Conservation (phyloP, 768 basidiomycete species). For the button mushroom (Agaricus bisporus) region DNA sequence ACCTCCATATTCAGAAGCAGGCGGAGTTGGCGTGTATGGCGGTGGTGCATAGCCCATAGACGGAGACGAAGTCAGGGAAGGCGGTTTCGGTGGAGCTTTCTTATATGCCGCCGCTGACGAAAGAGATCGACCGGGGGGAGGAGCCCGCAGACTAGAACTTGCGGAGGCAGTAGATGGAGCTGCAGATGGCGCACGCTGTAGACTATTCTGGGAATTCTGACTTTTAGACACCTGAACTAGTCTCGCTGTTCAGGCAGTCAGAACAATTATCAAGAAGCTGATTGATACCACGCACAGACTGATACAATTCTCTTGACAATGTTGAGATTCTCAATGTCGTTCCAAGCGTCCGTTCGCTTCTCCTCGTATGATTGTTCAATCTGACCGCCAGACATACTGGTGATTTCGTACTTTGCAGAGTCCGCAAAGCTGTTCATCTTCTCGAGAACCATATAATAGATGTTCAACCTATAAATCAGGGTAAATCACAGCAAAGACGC, state of each 20-base stretch:
- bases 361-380: constrained; percentile 74
- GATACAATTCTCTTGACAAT: constrained; percentile 83
- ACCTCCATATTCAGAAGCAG: constrained; percentile 1
- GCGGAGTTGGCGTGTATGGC: constrained; percentile 24
- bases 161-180: constrained; percentile 28
- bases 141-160: constrained; percentile 32
- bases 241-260: constrained; percentile 39
- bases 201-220: constrained; percentile 8
- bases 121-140: constrained; percentile 31
- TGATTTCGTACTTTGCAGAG: constrained; percentile 67
- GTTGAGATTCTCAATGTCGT: constrained; percentile 68
- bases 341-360: constrained; percentile 79
- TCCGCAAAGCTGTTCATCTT: constrained; percentile 86
- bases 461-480: constrained; percentile 62
- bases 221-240: constrained; percentile 50
- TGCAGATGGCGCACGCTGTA: constrained; percentile 28
- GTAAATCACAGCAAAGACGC: not conserved
- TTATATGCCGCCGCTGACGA: constrained; percentile 32
- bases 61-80: constrained; percentile 30
- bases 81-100: constrained; percentile 49
- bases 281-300: constrained; percentile 54
- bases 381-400: constrained; percentile 58
- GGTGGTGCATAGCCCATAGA: constrained; percentile 23
- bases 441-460: constrained; percentile 91
- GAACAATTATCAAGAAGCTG: not conserved